These are phyloP conservation scores for Ambrosia hybrid DNA, from an alignment of 140 eudicot species.

Conservation along the genomic window DNA sequence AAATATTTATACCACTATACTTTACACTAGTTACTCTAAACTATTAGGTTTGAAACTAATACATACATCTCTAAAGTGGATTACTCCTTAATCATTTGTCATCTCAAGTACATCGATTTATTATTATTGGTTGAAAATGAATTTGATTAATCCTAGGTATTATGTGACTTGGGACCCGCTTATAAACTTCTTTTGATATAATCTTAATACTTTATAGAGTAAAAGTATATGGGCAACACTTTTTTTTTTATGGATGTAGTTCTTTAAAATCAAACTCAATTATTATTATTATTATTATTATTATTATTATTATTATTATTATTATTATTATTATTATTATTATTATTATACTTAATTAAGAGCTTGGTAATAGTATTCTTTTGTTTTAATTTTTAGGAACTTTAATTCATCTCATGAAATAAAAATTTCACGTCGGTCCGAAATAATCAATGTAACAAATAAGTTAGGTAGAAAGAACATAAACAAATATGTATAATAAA, in stretches of 20 bases:
- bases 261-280: background rate
- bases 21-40: too few species aligned
- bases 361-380: background rate
- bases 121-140: background rate
- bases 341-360: background rate
- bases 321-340: too few species aligned
- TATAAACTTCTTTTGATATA: slow-evolving; percentile 7
- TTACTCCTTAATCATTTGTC: background rate
- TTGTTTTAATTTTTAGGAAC: background rate
- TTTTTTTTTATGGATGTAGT: background rate
- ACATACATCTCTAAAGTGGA: too few species aligned
- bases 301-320: too few species aligned
- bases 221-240: slow-evolving; percentile 7
- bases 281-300: too few species aligned
- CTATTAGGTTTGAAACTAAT: too few species aligned
- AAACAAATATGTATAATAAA: background rate
- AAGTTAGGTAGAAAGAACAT: background rate
- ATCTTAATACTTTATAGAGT: background rate
- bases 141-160: slow-evolving; percentile 24
- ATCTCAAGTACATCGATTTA: background rate
- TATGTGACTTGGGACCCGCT: slow-evolving; percentile 16
- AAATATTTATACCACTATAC: too few species aligned
- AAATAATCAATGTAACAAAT: background rate
- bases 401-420: background rate
- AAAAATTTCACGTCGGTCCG: background rate